A percentile compares a stretch with the other conserved stretches of the same genome.
phyloP scores from a whole-genome alignment of 495 filamentous ascomycete species.

The Penicillium daleae region DNA sequence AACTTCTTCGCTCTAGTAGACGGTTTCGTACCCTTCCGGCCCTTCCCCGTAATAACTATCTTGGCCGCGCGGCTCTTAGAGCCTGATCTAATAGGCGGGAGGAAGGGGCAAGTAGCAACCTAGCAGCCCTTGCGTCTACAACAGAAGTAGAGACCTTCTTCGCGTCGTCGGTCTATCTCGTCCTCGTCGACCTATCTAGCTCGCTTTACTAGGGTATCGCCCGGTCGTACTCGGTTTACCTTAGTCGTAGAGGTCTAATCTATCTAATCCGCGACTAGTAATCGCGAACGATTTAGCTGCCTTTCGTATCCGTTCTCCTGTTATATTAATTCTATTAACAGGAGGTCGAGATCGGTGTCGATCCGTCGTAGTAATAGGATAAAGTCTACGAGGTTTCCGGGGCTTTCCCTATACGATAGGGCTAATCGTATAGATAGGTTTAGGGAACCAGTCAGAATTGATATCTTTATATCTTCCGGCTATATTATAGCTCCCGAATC shows the following conservation, averaged over 20 bases:
- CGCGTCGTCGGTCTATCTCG: conserved; percentile 3
- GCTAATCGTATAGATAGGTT: background rate
- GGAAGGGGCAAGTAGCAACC: background rate
- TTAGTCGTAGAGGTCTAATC: background rate
- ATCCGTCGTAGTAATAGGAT: no score
- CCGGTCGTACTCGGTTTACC: background rate
- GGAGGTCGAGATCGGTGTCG: no score
- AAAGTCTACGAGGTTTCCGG: no score
- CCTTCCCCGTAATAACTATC: background rate
- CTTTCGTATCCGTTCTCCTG: background rate
- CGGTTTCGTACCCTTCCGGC: background rate
- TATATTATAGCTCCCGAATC: background rate
- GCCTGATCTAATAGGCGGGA: no score
- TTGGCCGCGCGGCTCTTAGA: no score
- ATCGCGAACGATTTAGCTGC: no score
- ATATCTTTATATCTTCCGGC: background rate
- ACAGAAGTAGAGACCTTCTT: conserved; percentile 4
- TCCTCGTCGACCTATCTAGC: conserved; percentile 4
- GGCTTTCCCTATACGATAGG: no score
- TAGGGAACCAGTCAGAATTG: background rate
- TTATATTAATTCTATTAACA: background rate
- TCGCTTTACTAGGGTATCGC: background rate
- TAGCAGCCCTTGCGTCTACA: background rate
- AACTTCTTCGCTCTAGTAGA: no score
- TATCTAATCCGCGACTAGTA: no score